Percentiles rank a stretch among this genome's conserved stretches.
phyloP scores from a whole-genome alignment of 352 stramenopile species.

The Globisporangium abappressorium region DNA sequence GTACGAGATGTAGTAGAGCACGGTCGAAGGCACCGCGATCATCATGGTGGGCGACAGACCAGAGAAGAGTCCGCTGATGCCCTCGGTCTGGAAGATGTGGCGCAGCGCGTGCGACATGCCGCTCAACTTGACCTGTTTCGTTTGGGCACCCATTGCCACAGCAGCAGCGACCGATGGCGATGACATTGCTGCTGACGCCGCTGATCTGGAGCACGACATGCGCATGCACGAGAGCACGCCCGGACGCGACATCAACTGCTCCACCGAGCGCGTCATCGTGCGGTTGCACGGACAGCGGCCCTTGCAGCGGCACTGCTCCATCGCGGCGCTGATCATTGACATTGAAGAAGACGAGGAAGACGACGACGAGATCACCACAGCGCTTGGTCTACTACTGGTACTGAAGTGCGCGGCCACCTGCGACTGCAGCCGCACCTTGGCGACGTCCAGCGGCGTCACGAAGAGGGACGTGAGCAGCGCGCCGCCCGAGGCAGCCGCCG shows the following conservation, averaged over 20 bases:
- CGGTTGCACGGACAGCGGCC: slow-evolving; percentile 53
- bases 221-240: slow-evolving; percentile 33
- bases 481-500: slow-evolving; percentile 56
- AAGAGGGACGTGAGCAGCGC: slow-evolving; percentile 82
- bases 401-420: slow-evolving; percentile 41
- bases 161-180: neutral
- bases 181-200: neutral
- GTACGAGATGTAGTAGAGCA: slow-evolving; percentile 96
- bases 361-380: neutral
- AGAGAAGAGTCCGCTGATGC: slow-evolving; percentile 75
- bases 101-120: slow-evolving; percentile 64
- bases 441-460: slow-evolving; percentile 79
- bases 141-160: slow-evolving; percentile 4
- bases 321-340: slow-evolving; percentile 17
- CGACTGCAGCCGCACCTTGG: slow-evolving; percentile 78
- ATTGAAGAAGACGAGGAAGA: slow-evolving; percentile 4
- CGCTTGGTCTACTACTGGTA: neutral
- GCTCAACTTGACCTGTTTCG: slow-evolving; percentile 32
- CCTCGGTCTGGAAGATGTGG: slow-evolving; percentile 83
- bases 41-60: slow-evolving; percentile 90
- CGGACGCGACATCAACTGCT: slow-evolving; percentile 30
- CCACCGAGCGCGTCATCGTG: slow-evolving; percentile 44
- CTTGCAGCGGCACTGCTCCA: slow-evolving; percentile 47
- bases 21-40: slow-evolving; percentile 92
- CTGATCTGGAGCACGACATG: slow-evolving; percentile 30